Evolutionary conservation across 2,329 filamentous ascomycete species (phyloP).

Genomic region (Arthrobotrys sinensis): DNA sequence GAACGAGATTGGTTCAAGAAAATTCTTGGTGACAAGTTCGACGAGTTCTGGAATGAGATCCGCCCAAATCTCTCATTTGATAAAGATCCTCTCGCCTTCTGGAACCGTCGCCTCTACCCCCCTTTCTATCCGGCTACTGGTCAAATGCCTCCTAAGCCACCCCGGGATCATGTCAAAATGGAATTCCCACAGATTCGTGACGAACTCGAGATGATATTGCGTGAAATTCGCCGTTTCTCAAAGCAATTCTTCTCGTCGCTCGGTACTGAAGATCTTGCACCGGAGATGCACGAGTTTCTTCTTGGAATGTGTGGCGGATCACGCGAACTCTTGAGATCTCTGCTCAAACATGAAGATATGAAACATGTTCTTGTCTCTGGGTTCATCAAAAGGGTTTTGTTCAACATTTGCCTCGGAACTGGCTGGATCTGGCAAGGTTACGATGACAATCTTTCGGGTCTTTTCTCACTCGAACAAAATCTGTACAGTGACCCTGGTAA

Average conservation of each 20-base stretch:
- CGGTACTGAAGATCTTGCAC: not conserved
- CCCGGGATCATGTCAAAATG: not conserved
- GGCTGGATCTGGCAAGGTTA: constrained; percentile 48
- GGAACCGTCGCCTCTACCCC: constrained; percentile 1
- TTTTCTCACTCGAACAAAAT: constrained; percentile 18
- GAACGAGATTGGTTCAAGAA: constrained; percentile 7
- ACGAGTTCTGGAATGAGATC: constrained; percentile 22
- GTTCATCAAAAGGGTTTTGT: constrained; percentile 45
- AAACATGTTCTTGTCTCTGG: constrained; percentile 23
- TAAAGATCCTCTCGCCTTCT: constrained; percentile 24
- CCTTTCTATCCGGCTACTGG: not conserved
- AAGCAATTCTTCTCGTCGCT: constrained; percentile 13
- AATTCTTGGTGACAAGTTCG: not conserved
- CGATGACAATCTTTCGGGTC: constrained; percentile 36
- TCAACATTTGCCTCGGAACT: constrained; percentile 33
- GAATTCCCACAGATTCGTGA: constrained; percentile 1
- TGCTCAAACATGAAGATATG: constrained; percentile 9
- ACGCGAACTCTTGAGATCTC: not conserved
- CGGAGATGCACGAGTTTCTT: constrained; percentile 14
- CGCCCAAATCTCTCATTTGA: constrained; percentile 23
- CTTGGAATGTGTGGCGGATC: constrained; percentile 27
- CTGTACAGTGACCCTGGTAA: constrained; percentile 24
- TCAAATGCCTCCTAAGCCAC: constrained; percentile 25
- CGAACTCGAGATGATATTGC: constrained; percentile 22
- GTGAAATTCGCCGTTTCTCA: constrained; percentile 25